phyloP scores from a whole-genome alignment of 2,329 filamentous ascomycete genomes.

The Curvularia verruculosa region DNA sequence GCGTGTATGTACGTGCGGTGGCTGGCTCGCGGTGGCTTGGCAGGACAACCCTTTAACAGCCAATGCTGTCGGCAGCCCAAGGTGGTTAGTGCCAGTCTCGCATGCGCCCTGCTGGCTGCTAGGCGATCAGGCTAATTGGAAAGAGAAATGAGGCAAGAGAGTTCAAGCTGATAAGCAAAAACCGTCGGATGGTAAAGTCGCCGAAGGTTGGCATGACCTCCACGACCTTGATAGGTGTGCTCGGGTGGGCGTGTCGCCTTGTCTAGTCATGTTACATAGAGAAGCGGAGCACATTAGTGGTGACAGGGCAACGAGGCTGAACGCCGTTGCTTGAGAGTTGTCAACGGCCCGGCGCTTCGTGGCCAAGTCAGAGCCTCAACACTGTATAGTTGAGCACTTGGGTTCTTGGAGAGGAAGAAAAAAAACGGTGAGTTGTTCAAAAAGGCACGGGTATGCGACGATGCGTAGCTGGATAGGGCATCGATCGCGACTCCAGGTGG shows the following conservation, averaged over 20 bases:
- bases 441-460: slow-evolving; percentile 17
- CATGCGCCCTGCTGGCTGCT: neutral
- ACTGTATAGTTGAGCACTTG: neutral
- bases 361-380: neutral
- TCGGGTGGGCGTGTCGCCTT: slow-evolving; percentile 24
- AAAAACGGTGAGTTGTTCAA: slow-evolving; percentile 16
- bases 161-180: neutral
- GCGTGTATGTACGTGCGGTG: slow-evolving; percentile 9
- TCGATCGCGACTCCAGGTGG: neutral
- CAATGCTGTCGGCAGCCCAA: neutral
- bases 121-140: slow-evolving; percentile 1
- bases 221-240: slow-evolving; percentile 11
- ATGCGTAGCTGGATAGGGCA: neutral
- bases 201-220: slow-evolving; percentile 7
- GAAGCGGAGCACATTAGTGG: slow-evolving; percentile 9
- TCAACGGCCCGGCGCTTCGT: slow-evolving; percentile 18
- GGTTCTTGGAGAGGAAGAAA: too few relatives aligned
- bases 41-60: slow-evolving; percentile 3
- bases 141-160: neutral
- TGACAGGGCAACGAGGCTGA: slow-evolving; percentile 14
- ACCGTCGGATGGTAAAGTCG: slow-evolving; percentile 1
- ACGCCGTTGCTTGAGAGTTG: slow-evolving; percentile 11
- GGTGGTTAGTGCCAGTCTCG: neutral
- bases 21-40: slow-evolving; percentile 12
- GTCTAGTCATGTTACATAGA: neutral